These are phyloP conservation scores for Aspergillus sclerotioniger DNA, from an alignment of 495 filamentous ascomycete genomes.

Conservation along the genomic window DNA sequence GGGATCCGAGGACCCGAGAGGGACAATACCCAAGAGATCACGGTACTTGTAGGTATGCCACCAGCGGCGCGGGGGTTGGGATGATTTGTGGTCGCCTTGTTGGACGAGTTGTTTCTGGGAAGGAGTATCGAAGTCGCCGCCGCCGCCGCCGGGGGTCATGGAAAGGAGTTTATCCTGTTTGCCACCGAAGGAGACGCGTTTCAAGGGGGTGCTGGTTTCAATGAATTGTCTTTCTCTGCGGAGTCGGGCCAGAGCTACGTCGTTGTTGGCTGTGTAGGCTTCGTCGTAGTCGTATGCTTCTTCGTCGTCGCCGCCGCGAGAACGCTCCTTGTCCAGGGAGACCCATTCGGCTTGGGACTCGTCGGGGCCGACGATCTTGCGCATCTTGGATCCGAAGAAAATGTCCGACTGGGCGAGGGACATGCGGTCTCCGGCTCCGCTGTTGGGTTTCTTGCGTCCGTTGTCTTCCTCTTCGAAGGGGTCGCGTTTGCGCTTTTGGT, in stretches of 20 bases:
- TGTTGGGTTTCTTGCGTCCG: slow-evolving; percentile 40
- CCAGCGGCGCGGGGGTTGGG: slow-evolving; percentile 37
- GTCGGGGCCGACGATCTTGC: slow-evolving; percentile 41
- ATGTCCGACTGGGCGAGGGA: slow-evolving; percentile 52
- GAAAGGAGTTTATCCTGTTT: slow-evolving; percentile 17
- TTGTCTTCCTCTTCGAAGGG: slow-evolving; percentile 33
- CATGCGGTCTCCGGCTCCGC: slow-evolving; percentile 62
- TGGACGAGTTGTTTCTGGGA: slow-evolving; percentile 29
- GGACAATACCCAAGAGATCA: slow-evolving; percentile 84
- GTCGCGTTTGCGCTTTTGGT: slow-evolving; percentile 47
- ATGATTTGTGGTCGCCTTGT: slow-evolving; percentile 17
- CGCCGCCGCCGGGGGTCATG: slow-evolving; percentile 1
- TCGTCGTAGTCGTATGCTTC: slow-evolving; percentile 45
- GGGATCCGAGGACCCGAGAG: slow-evolving; percentile 55
- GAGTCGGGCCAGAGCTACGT: slow-evolving; percentile 33
- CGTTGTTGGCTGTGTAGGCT: slow-evolving; percentile 30
- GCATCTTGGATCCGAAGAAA: slow-evolving; percentile 60
- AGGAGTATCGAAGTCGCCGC: slow-evolving; percentile 5
- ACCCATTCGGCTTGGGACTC: slow-evolving; percentile 43
- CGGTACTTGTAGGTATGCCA: slow-evolving; percentile 92
- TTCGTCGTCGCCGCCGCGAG: slow-evolving; percentile 47
- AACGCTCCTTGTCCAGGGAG: slow-evolving; percentile 43
- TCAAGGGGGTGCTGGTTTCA: slow-evolving; percentile 36
- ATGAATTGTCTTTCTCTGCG: slow-evolving; percentile 31
- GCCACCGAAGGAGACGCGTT: slow-evolving; percentile 13